phyloP scores from a whole-genome alignment of 305 asterid species.

The Fraxinus sp. region DNA sequence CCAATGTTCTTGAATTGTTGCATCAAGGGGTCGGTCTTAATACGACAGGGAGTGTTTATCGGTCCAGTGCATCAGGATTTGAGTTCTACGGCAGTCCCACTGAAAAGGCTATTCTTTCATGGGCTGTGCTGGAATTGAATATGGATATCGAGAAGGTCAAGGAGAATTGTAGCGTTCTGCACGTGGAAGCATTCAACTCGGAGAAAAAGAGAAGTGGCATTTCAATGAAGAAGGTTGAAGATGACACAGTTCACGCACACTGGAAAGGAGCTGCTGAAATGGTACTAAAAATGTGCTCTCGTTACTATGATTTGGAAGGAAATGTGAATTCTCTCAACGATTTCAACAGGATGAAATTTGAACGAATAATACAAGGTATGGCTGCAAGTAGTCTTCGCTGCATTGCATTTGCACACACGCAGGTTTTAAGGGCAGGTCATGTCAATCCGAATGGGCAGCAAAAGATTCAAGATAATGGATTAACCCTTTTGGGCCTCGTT shows the following conservation, averaged over 20 bases:
- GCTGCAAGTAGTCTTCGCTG: constrained; percentile 45
- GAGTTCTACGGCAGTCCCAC: constrained; percentile 56
- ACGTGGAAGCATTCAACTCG: constrained; percentile 40
- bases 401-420: constrained; percentile 47
- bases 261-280: constrained; percentile 55
- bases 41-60: constrained; percentile 41
- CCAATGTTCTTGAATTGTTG: constrained; percentile 21
- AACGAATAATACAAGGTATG: constrained; percentile 36
- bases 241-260: constrained; percentile 25
- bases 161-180: constrained; percentile 17
- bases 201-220: constrained; percentile 40
- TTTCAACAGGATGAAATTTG: constrained; percentile 19
- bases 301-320: constrained; percentile 30
- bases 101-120: constrained; percentile 37
- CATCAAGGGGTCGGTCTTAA: constrained; percentile 35
- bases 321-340: constrained; percentile 16
- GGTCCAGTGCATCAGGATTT: constrained; percentile 13
- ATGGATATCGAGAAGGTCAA: constrained; percentile 29
- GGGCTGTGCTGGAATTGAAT: constrained; percentile 32
- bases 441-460: not conserved
- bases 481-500: constrained; percentile 26
- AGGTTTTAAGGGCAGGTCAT: not conserved
- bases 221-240: constrained; percentile 12
- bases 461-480: constrained; percentile 17
- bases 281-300: constrained; percentile 34